These are phyloP conservation scores for Ceratocystis destructans DNA, from an alignment of 2,329 filamentous ascomycete genomes.

Conservation along the genomic window DNA sequence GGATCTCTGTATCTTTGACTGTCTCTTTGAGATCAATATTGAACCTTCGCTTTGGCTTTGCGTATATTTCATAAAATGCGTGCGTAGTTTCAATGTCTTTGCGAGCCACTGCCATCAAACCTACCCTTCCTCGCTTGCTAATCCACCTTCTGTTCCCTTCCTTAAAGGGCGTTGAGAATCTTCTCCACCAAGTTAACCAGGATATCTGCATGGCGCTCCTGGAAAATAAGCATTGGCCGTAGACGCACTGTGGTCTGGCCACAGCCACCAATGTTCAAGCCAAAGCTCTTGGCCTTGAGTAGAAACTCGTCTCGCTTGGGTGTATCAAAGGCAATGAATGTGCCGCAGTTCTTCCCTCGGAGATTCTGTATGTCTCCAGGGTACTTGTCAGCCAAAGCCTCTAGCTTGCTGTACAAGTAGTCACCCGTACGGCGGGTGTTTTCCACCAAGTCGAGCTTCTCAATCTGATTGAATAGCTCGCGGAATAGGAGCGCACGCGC, in stretches of 20 bases:
- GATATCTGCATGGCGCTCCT: slow-evolving; percentile 80
- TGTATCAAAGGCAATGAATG: slow-evolving; percentile 85
- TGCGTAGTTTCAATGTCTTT: not conserved
- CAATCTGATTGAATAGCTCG: slow-evolving; percentile 63
- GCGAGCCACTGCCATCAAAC: too few species aligned
- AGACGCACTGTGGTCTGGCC: slow-evolving; percentile 63
- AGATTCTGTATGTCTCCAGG: slow-evolving; percentile 70
- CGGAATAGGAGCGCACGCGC: slow-evolving; percentile 64
- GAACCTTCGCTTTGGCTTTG: not conserved
- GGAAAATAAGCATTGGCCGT: slow-evolving; percentile 83
- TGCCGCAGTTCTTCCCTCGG: slow-evolving; percentile 74
- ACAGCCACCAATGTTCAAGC: slow-evolving; percentile 77
- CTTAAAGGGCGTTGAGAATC: slow-evolving; percentile 39
- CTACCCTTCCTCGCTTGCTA: too few species aligned
- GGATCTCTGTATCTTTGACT: too few species aligned
- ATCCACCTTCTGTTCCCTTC: not conserved
- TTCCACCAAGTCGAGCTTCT: slow-evolving; percentile 62
- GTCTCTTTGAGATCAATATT: not conserved
- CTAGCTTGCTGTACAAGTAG: slow-evolving; percentile 61
- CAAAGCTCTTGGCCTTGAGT: slow-evolving; percentile 60
- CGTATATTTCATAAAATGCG: too few species aligned
- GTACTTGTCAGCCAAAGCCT: slow-evolving; percentile 53
- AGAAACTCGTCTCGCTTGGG: slow-evolving; percentile 69
- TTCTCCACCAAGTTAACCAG: slow-evolving; percentile 67
- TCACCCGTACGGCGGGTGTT: slow-evolving; percentile 65